phyloP scores from a whole-genome alignment of 2,329 filamentous ascomycete genomes.

The Colletotrichum sp. region DNA sequence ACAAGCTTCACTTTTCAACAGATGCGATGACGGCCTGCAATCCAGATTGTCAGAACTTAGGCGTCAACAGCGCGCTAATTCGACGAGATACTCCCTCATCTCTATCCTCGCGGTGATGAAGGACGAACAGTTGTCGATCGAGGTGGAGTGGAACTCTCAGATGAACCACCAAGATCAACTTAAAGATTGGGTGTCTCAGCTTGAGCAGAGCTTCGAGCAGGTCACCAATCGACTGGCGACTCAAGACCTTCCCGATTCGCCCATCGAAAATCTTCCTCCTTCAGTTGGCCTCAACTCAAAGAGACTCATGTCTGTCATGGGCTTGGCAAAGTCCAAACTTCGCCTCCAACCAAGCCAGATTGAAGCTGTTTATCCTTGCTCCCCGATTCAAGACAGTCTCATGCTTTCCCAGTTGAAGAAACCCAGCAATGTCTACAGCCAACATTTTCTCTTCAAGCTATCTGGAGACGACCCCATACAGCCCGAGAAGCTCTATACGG shows the following conservation, averaged over 20 bases:
- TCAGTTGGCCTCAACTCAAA: neutral
- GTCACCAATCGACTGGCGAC: neutral
- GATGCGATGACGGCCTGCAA: neutral
- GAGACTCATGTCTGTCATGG: neutral
- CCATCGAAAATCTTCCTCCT: neutral
- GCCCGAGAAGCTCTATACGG: neutral
- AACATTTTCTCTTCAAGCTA: constrained; percentile 4
- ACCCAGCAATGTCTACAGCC: neutral
- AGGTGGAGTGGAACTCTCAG: constrained; percentile 6
- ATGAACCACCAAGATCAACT: constrained; percentile 2
- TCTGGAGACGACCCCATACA: neutral
- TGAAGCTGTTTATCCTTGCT: constrained; percentile 1
- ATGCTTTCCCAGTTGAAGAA: constrained; percentile 11
- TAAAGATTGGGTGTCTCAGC: neutral
- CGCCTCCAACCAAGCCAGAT: neutral
- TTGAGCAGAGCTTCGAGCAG: neutral
- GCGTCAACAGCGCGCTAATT: neutral
- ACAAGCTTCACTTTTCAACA: constrained; percentile 27
- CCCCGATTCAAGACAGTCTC: constrained; percentile 7
- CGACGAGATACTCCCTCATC: neutral
- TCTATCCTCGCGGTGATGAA: neutral
- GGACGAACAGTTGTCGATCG: neutral
- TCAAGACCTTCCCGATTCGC: neutral
- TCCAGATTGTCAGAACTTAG: neutral
- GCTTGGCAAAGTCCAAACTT: neutral